Base-by-base conservation (phyloP, 2,329 filamentous ascomycete genomes). In the Fusarium tjaetaba region DNA sequence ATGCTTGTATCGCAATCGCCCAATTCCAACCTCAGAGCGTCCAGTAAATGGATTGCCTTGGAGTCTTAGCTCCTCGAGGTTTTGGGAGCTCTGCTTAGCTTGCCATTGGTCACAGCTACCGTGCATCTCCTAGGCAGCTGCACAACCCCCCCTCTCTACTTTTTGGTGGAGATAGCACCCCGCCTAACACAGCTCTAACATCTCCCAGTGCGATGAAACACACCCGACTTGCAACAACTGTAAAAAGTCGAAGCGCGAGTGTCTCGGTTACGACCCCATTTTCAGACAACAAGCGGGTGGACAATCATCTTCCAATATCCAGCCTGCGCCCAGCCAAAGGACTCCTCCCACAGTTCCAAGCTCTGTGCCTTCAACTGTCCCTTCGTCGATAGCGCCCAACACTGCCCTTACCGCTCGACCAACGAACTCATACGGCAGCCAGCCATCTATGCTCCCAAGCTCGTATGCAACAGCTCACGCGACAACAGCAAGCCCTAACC, bases 201-300 rank as follows among this genome's bases (percentile, higher is more conserved):
- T 74, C 68, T 76, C 65, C 69, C 76, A 76, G 96, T 99, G 96
- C 85, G 96, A 98, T 89, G 96, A 99, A 87, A 91, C 91, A 70
- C 95, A 97, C 83, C 96, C 96, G 28, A 91, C 92, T 68, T 99
- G 96, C 87, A 92, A 94, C 84, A 94, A 96, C 80, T 96, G 94
- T 85, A 92, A 92, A 80, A 96, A 96, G 82, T 95, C 93, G 76
- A 96, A 96, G 84, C 93, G 94, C 79, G 93, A 96, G 78, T 96
- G 94, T 80, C 81, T 95, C 55, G 94, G 94, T 62, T 96, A 96
- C 88, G 94, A 96, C 79, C 93, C 94, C 42, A 94, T 96, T 79
- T 96, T 96, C 85, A 94, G 94, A 83, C 89, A 89, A 75, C 89
- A 92, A 36, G 88, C 92, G 53, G 89, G 91, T 72, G 92, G 94